Percentiles rank a stretch among this genome's conserved stretches.
Evolutionary conservation across 2,329 filamentous ascomycete genomes (phyloP).

Genomic region (Paracoccidioides brasiliensis): DNA sequence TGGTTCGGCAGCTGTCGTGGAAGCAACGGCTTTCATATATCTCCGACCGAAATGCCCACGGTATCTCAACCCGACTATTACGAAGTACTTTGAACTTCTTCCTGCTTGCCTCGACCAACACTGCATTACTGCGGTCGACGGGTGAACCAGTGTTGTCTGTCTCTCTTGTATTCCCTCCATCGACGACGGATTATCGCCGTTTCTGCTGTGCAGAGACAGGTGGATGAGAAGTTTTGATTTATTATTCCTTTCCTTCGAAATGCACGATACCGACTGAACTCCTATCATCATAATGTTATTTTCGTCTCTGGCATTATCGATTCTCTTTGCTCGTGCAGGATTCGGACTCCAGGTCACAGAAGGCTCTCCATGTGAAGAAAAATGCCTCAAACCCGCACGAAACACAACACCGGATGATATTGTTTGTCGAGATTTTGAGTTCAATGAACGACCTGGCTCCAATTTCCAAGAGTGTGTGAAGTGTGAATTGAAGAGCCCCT

Average conservation of each 20-base stretch:
- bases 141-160: neutral
- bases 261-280: neutral
- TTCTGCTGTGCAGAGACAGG: neutral
- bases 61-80: neutral
- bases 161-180: too few relatives aligned
- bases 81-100: neutral
- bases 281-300: conserved; percentile 9
- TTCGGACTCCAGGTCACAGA: conserved; percentile 20
- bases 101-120: neutral
- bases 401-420: conserved; percentile 32
- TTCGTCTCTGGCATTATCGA: conserved; percentile 10
- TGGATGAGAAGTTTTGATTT: neutral
- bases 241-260: neutral
- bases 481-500: conserved; percentile 30
- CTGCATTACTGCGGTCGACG: neutral
- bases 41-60: neutral
- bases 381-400: conserved; percentile 19
- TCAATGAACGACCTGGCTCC: conserved; percentile 21
- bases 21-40: neutral
- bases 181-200: neutral
- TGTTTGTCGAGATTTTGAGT: conserved; percentile 29
- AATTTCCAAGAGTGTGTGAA: conserved; percentile 29
- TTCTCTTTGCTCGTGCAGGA: conserved; percentile 14
- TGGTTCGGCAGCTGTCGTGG: neutral
- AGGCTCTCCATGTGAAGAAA: conserved; percentile 26